Conservation (phyloP, 2,329 filamentous ascomycete genomes). For the Aurifilum marmelostoma region DNA sequence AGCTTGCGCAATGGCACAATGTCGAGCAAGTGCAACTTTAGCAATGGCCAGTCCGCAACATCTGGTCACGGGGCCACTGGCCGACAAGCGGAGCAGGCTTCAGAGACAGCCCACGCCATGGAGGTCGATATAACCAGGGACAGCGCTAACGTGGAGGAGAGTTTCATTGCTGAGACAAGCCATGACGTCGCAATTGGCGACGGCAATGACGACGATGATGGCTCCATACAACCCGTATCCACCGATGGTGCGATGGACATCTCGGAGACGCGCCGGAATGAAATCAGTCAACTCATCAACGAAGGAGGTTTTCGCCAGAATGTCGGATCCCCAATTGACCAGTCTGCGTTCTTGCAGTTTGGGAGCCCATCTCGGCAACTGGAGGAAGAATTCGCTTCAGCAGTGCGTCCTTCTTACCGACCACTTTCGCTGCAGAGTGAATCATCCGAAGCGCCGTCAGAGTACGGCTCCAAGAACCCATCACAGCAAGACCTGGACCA, state of each 20-base stretch:
- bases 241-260: slow-evolving; percentile 33
- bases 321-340: slow-evolving; percentile 43
- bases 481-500: slow-evolving; percentile 10
- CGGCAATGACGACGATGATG: background rate
- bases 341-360: slow-evolving; percentile 30
- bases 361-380: slow-evolving; percentile 39
- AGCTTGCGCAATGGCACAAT: background rate
- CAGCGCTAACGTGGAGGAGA: slow-evolving; percentile 29
- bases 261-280: slow-evolving; percentile 40
- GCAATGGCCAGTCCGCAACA: slow-evolving; percentile 27
- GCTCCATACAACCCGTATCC: slow-evolving; percentile 19
- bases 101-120: slow-evolving; percentile 1
- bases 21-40: slow-evolving; percentile 33
- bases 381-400: slow-evolving; percentile 28
- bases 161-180: slow-evolving; percentile 33
- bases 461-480: slow-evolving; percentile 22
- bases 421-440: background rate
- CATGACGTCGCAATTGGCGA: slow-evolving; percentile 19
- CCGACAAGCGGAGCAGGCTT: slow-evolving; percentile 28
- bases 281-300: slow-evolving; percentile 50
- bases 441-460: slow-evolving; percentile 24
- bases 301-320: slow-evolving; percentile 53
- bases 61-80: slow-evolving; percentile 4
- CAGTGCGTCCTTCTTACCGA: slow-evolving; percentile 14
- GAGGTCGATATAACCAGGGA: slow-evolving; percentile 6